A percentile compares a stretch with the other conserved stretches of the same genome.
These are phyloP conservation scores for Auriscalpium orientale DNA, from an alignment of 768 basidiomycete genomes.

Conservation along the genomic window DNA sequence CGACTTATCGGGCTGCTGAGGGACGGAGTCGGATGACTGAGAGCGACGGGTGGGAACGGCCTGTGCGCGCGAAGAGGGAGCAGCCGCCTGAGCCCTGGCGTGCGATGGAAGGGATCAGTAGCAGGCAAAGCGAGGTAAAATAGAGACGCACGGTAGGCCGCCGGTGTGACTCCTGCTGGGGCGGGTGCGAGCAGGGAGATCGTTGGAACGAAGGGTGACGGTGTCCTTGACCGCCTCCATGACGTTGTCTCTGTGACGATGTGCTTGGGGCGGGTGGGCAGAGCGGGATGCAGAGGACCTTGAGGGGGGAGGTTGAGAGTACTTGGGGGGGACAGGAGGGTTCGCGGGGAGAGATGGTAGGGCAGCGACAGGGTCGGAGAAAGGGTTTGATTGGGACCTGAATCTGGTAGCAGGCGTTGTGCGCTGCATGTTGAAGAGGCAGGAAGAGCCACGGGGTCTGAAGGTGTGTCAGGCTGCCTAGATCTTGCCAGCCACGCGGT, in stretches of 20 bases:
- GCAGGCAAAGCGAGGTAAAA: constrained; percentile 8
- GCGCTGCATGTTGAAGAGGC: not conserved
- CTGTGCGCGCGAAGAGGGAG: constrained; percentile 13
- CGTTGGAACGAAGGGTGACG: constrained; percentile 44
- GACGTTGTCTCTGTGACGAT: constrained; percentile 35
- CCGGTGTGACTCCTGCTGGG: constrained; percentile 53
- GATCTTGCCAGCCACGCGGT: not conserved
- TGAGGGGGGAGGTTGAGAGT: constrained; percentile 20
- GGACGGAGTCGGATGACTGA: constrained; percentile 41
- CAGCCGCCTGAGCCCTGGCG: constrained; percentile 2
- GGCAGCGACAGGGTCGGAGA: constrained; percentile 20
- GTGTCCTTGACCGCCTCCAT: constrained; percentile 64
- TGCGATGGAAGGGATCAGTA: not conserved
- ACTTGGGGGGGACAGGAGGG: constrained; percentile 21
- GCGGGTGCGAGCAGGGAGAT: constrained; percentile 37
- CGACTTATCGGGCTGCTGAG: constrained; percentile 35
- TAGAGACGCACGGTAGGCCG: constrained; percentile 31
- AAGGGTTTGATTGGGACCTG: constrained; percentile 19
- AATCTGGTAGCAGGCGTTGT: not conserved
- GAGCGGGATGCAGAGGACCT: constrained; percentile 14
- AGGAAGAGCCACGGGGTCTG: not conserved
- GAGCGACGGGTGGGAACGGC: constrained; percentile 33
- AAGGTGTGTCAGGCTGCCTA: not conserved
- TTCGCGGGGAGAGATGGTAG: constrained; percentile 31
- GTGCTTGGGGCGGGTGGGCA: not conserved